Conservation (phyloP, 257 asterid genomes). For the Fraxinus pennsylvanica region DNA sequence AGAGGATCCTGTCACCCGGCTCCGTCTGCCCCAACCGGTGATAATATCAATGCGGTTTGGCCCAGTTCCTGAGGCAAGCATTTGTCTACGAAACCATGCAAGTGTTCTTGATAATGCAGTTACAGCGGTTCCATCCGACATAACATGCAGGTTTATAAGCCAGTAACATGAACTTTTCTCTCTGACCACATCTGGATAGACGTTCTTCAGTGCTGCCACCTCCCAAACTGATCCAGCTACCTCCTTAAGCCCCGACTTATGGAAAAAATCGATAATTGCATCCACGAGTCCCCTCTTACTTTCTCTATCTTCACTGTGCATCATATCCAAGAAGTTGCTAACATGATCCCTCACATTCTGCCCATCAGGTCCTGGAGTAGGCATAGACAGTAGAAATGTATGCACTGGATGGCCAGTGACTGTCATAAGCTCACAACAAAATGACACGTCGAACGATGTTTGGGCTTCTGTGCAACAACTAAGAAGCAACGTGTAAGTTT, state of each 20-base stretch:
- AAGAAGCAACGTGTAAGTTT: constrained; percentile 87
- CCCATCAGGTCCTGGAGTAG: constrained; percentile 80
- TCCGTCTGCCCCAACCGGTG: constrained; percentile 96
- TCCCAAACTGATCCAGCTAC: constrained; percentile 98
- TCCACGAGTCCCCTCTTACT: constrained; percentile 93
- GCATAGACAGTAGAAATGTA: constrained; percentile 74
- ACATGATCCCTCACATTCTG: constrained; percentile 84
- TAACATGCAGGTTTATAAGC: constrained; percentile 92
- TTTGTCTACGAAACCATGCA: constrained; percentile 76
- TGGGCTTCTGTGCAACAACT: constrained; percentile 91
- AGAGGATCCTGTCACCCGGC: constrained; percentile 86
- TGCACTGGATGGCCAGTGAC: constrained; percentile 88
- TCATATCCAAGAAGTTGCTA: constrained; percentile 69
- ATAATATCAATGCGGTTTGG: constrained; percentile 83
- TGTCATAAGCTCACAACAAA: constrained; percentile 80
- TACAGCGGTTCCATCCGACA: constrained; percentile 96
- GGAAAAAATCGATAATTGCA: constrained; percentile 84
- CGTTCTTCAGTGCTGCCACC: constrained; percentile 78
- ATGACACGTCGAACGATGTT: constrained; percentile 64
- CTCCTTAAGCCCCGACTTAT: constrained; percentile 85
- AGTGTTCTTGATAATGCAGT: constrained; percentile 89
- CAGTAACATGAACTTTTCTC: constrained; percentile 76
- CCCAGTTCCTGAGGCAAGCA: constrained; percentile 61
- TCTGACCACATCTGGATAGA: constrained; percentile 84
- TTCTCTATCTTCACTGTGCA: constrained; percentile 96